Conservation (phyloP, 1,139 yeast species). For the Geotrichum phurueaensis region DNA sequence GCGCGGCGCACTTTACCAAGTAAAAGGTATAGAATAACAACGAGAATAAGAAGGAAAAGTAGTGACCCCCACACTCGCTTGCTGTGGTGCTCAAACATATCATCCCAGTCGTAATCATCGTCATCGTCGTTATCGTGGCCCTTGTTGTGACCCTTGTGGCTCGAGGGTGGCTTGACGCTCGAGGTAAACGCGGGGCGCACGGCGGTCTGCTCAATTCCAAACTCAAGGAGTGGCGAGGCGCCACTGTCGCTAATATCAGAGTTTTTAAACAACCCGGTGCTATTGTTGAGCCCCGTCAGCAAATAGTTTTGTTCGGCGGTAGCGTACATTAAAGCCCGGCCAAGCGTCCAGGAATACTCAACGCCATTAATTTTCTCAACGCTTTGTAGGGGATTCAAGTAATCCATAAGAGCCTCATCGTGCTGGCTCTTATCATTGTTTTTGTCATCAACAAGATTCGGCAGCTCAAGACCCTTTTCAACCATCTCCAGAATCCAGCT, state of each 20-base stretch:
- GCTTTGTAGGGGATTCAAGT: slow-evolving; percentile 48
- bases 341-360: slow-evolving; percentile 78
- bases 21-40: slow-evolving; percentile 44
- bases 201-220: background rate
- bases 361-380: slow-evolving; percentile 59
- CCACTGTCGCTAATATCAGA: slow-evolving; percentile 37
- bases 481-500: slow-evolving; percentile 67
- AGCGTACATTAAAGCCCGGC: slow-evolving; percentile 65
- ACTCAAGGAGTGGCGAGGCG: slow-evolving; percentile 18
- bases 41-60: slow-evolving; percentile 42
- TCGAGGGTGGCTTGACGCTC: background rate
- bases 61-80: slow-evolving; percentile 54
- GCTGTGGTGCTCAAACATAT: slow-evolving; percentile 36
- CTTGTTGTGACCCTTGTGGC: slow-evolving; percentile 1
- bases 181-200: slow-evolving; percentile 7
- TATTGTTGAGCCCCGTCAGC: slow-evolving; percentile 35
- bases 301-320: slow-evolving; percentile 38
- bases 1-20: slow-evolving; percentile 41
- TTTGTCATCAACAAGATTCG: slow-evolving; percentile 42
- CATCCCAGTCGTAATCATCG: slow-evolving; percentile 35
- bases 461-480: slow-evolving; percentile 69
- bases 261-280: slow-evolving; percentile 38
- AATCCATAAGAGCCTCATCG: slow-evolving; percentile 22
- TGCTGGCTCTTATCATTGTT: slow-evolving; percentile 6
- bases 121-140: slow-evolving; percentile 24